Base-by-base conservation (phyloP, 441 rosid genomes). In the Pelargonium myrrhifolium region DNA sequence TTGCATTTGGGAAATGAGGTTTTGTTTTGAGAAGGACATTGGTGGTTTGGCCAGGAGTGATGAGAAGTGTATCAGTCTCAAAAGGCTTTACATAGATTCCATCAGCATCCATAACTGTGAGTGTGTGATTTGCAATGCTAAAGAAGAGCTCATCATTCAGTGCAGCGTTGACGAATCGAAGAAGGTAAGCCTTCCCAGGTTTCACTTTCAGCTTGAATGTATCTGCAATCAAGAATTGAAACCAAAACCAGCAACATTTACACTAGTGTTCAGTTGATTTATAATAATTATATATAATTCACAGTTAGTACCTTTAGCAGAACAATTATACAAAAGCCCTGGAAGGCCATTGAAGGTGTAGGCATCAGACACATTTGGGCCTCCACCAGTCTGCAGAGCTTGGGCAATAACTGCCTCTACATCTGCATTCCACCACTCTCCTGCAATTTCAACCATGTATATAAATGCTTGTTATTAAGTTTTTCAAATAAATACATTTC, bases 31-130 rank as follows among this genome's bases (percentile, higher is more conserved):
- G 75, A 9, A 86, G 82, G 42, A 81, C 85, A 62, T 82, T 87
- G 0, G 89, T 77, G 53, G 90, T 84, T 69, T 84, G 86, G 64
- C 90, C 93, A 0, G 90, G 90, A 4, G 90, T 84, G 1, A 88
- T 70, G 3, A 88, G 58, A 45, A 88, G 73, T 3, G 84, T 65
- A 6, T 71, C 64, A 7, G 83, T 79, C 8, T 69, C n/a, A 71
- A 84, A 82, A 31, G 89, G 89, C 28, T 82, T 84, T 0, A 87
- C 76, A 73, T 86, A 88, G 56, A 73, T 77, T 1, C 89, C 90
- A 11, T 88, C 93, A 18, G 83, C 74, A 40, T 87, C 85, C 2
- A 88, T 90, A 9, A 86, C 81, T 15, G 83, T 84, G 79, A 88
- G 39, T 45, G 79, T 78, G 69, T 86, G 93, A 70, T 87, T 84